These are phyloP conservation scores for Apiospora aurea DNA, from an alignment of 2,329 filamentous ascomycete genomes.

Conservation along the genomic window DNA sequence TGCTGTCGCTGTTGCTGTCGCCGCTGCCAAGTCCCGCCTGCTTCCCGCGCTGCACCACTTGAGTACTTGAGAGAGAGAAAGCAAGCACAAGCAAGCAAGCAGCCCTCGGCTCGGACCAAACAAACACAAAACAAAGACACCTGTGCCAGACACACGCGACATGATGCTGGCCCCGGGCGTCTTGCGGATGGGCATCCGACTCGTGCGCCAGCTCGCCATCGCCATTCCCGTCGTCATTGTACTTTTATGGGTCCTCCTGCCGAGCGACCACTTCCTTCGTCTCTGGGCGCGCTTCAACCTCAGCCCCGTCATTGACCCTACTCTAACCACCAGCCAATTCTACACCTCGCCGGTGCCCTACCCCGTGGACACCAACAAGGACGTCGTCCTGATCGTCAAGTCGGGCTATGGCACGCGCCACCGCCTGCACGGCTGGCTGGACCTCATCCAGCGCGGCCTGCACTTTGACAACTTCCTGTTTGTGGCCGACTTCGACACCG, in stretches of 20 bases:
- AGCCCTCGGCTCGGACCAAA: background rate
- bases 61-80: background rate
- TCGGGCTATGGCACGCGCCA: conserved; percentile 17
- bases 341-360: background rate
- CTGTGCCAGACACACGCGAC: background rate
- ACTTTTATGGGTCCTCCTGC: conserved; percentile 20
- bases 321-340: conserved; percentile 10
- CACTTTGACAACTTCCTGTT: conserved; percentile 19
- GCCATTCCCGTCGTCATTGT: background rate
- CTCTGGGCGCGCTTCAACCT: conserved; percentile 21
- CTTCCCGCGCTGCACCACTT: background rate
- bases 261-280: conserved; percentile 11
- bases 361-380: conserved; percentile 4
- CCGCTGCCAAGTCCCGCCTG: background rate
- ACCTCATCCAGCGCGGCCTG: conserved; percentile 12
- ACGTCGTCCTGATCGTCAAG: conserved; percentile 22
- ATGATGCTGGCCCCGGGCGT: background rate
- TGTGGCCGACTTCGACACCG: conserved; percentile 16
- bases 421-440: conserved; percentile 21
- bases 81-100: background rate
- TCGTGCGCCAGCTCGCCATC: background rate
- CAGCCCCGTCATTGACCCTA: background rate
- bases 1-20: background rate
- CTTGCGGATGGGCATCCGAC: conserved; percentile 5
- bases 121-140: background rate